Evolutionary conservation across 805 yeast genomes (phyloP).

Genomic region (Barnettozyma populi): DNA sequence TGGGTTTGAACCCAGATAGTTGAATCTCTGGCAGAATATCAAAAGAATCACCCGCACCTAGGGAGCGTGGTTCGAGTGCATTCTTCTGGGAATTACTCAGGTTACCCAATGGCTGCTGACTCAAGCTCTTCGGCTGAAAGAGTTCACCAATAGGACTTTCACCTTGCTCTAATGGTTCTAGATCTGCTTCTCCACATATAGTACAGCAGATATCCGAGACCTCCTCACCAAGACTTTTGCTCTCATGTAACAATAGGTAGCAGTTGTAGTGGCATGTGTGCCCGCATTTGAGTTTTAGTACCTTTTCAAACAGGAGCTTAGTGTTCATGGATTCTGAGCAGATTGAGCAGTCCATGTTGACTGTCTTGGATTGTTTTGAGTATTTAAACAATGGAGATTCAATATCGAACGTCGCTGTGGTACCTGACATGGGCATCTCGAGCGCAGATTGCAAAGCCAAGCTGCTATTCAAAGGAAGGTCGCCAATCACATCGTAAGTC

Average conservation of each 20-base stretch:
- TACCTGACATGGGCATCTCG: not conserved
- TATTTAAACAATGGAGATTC: conserved; percentile 8
- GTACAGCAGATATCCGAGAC: conserved; percentile 3
- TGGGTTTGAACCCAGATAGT: conserved; percentile 14
- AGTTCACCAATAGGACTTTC: conserved; percentile 15
- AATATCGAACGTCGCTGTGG: not conserved
- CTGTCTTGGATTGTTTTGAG: conserved; percentile 13
- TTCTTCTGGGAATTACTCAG: not conserved
- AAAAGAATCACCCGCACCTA: not conserved
- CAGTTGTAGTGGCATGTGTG: conserved; percentile 44
- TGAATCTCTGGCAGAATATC: conserved; percentile 12
- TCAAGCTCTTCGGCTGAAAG: not conserved
- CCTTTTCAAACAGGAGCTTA: conserved; percentile 37
- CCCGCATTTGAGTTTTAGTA: conserved; percentile 36
- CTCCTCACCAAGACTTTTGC: conserved; percentile 2
- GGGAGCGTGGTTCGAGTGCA: not conserved
- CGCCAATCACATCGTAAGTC: not conserved
- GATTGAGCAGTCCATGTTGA: conserved; percentile 33
- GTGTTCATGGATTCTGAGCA: conserved; percentile 39
- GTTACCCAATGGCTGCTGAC: not conserved
- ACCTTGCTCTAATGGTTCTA: conserved; percentile 6
- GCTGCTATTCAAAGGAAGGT: not conserved
- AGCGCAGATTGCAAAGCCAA: conserved; percentile 1
- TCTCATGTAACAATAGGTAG: conserved; percentile 23
- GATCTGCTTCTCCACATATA: conserved; percentile 3